Conservation (phyloP, 805 yeast species). For the Candida sphagnicola region DNA sequence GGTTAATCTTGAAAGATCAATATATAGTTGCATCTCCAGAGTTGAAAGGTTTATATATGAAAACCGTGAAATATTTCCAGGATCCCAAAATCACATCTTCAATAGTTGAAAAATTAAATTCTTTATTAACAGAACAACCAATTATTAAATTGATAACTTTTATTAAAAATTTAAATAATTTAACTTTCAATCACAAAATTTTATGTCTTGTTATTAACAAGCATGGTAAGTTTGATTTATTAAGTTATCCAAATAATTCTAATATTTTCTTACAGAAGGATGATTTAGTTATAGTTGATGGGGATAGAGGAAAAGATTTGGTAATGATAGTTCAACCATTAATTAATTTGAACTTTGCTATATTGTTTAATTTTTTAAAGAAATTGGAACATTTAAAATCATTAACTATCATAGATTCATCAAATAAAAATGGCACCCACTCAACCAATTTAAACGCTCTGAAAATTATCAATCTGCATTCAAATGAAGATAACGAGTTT, state of each 20-base stretch:
- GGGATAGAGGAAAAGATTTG: slow-evolving; percentile 79
- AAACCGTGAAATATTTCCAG: slow-evolving; percentile 53
- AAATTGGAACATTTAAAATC: slow-evolving; percentile 66
- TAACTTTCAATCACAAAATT: slow-evolving; percentile 37
- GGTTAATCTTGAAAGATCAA: slow-evolving; percentile 52
- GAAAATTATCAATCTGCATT: slow-evolving; percentile 31
- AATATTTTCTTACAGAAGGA: slow-evolving; percentile 53
- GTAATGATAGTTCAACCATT: slow-evolving; percentile 68
- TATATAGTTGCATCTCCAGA: slow-evolving; percentile 58
- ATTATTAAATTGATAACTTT: slow-evolving; percentile 31
- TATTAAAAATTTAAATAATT: slow-evolving; percentile 37
- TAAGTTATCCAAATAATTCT: slow-evolving; percentile 63
- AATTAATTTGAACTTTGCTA: slow-evolving; percentile 59
- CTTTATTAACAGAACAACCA: slow-evolving; percentile 22
- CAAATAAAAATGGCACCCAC: slow-evolving; percentile 28
- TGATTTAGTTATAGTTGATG: slow-evolving; percentile 76
- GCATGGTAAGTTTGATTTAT: slow-evolving; percentile 65
- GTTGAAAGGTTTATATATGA: slow-evolving; percentile 44
- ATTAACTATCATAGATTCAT: slow-evolving; percentile 27
- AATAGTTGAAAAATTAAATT: slow-evolving; percentile 23
- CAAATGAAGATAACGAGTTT: slow-evolving; percentile 55
- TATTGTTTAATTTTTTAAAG: slow-evolving; percentile 68
- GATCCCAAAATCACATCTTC: slow-evolving; percentile 21
- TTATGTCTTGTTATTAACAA: slow-evolving; percentile 53
- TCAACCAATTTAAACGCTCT: slow-evolving; percentile 35